A percentile compares a stretch with the other conserved stretches of the same genome.
Evolutionary conservation across 371 early-diverging fungal species (phyloP).

Genomic region (Sporodiniella umbellata): DNA sequence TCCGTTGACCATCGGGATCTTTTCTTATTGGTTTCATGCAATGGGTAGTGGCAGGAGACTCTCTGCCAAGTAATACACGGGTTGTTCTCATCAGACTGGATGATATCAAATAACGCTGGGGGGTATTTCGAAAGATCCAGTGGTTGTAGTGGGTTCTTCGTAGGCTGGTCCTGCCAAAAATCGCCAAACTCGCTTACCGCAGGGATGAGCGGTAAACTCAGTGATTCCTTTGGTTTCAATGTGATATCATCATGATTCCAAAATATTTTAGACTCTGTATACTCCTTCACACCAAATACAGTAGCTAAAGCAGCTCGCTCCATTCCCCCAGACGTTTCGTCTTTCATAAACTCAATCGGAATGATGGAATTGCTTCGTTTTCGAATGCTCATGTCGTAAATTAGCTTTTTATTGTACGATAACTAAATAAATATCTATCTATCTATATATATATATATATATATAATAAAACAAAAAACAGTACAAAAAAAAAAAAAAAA

Average conservation of each 20-base stretch:
- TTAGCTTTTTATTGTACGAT: too few species aligned
- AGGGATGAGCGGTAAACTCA: conserved; percentile 32
- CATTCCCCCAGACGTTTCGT: conserved; percentile 28
- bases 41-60: background rate
- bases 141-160: conserved; percentile 28
- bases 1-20: background rate
- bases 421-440: too few species aligned
- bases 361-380: conserved; percentile 25
- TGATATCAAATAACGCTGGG: conserved; percentile 46
- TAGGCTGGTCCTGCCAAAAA: conserved; percentile 14
- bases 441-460: too few species aligned
- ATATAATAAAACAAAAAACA: too few species aligned
- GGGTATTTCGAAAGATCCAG: conserved; percentile 44
- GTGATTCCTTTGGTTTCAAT: conserved; percentile 2
- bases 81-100: conserved; percentile 50
- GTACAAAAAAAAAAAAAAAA: too few species aligned
- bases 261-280: conserved; percentile 42
- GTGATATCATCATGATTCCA: conserved; percentile 26
- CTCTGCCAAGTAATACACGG: conserved; percentile 37
- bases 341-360: conserved; percentile 23
- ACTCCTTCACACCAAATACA: conserved; percentile 47
- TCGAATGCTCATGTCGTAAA: too few species aligned
- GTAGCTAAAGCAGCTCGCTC: conserved; percentile 47
- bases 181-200: conserved; percentile 42
- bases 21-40: background rate